Conservation (phyloP, 2,329 filamentous ascomycete species). For the Aureobasidium sp. region DNA sequence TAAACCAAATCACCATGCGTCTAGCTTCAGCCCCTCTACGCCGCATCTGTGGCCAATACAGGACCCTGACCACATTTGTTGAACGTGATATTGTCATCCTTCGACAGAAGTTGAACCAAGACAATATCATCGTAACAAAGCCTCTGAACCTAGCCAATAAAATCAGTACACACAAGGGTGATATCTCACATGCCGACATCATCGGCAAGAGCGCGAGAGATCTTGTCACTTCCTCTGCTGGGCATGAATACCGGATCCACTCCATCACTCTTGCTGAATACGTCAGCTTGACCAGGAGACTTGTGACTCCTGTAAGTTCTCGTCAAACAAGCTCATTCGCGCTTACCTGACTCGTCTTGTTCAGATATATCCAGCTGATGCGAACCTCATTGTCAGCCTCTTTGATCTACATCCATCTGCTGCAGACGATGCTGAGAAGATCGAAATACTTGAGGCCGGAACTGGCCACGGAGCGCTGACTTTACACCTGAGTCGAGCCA, state of each 20-base stretch:
- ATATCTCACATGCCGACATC: slow-evolving; percentile 48
- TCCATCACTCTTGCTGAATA: slow-evolving; percentile 68
- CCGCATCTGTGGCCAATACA: not conserved
- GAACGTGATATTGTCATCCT: slow-evolving; percentile 38
- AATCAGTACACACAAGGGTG: slow-evolving; percentile 41
- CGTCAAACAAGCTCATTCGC: not conserved
- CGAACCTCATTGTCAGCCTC: slow-evolving; percentile 66
- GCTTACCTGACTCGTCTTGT: not conserved
- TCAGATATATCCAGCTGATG: slow-evolving; percentile 68
- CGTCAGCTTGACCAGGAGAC: slow-evolving; percentile 57
- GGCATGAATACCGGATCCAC: slow-evolving; percentile 49
- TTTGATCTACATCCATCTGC: slow-evolving; percentile 58
- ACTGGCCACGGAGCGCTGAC: slow-evolving; percentile 80
- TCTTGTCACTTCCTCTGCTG: slow-evolving; percentile 46
- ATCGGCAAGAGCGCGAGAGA: slow-evolving; percentile 59
- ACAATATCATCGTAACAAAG: slow-evolving; percentile 32
- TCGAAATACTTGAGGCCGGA: slow-evolving; percentile 77
- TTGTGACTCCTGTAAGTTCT: slow-evolving; percentile 66
- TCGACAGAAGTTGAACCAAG: slow-evolving; percentile 32
- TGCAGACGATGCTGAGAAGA: slow-evolving; percentile 32
- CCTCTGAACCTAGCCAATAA: slow-evolving; percentile 30
- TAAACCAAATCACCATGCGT: not conserved
- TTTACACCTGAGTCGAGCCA: slow-evolving; percentile 64
- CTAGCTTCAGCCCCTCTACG: not conserved
- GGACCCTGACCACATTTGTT: slow-evolving; percentile 17